Conservation (phyloP, 225 moss, liverwort and hornwort genomes). For the Anthoceros angustus region DNA sequence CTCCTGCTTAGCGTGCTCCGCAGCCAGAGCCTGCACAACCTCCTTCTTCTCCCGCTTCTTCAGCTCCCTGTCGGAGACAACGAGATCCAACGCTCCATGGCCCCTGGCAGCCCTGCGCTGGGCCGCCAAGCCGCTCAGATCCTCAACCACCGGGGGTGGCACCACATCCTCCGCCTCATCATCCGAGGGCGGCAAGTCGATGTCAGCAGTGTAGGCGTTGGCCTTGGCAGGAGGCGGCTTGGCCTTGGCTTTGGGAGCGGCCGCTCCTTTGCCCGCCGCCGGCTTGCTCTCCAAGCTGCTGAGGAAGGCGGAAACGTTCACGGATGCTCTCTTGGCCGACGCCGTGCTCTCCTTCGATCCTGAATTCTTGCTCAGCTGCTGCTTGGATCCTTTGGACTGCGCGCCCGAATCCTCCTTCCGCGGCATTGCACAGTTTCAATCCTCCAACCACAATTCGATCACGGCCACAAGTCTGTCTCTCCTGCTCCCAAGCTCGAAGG, state of each 20-base stretch:
- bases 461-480: no score
- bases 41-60: slow-evolving; percentile 95
- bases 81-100: slow-evolving; percentile 35
- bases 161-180: slow-evolving; percentile 47
- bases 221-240: slow-evolving; percentile 17
- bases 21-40: slow-evolving; percentile 44
- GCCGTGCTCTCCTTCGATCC: not conserved
- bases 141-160: not conserved
- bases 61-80: slow-evolving; percentile 45
- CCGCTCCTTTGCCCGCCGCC: slow-evolving; percentile 16
- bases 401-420: slow-evolving; percentile 1
- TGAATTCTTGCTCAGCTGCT: not conserved
- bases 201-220: slow-evolving; percentile 32
- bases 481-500: no score
- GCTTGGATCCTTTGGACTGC: slow-evolving; percentile 3
- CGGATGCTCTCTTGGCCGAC: not conserved
- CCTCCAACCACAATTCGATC: no score
- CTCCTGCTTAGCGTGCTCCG: slow-evolving; percentile 47
- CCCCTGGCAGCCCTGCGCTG: slow-evolving; percentile 27
- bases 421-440: not conserved
- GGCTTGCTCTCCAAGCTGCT: not conserved
- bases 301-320: not conserved
- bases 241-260: slow-evolving; percentile 36
- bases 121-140: slow-evolving; percentile 27
- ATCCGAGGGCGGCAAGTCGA: slow-evolving; percentile 78